Percentiles rank a stretch among this genome's conserved stretches.
These are phyloP conservation scores for Cytospora piceicola DNA, from an alignment of 2,329 filamentous ascomycete species.

Conservation along the genomic window DNA sequence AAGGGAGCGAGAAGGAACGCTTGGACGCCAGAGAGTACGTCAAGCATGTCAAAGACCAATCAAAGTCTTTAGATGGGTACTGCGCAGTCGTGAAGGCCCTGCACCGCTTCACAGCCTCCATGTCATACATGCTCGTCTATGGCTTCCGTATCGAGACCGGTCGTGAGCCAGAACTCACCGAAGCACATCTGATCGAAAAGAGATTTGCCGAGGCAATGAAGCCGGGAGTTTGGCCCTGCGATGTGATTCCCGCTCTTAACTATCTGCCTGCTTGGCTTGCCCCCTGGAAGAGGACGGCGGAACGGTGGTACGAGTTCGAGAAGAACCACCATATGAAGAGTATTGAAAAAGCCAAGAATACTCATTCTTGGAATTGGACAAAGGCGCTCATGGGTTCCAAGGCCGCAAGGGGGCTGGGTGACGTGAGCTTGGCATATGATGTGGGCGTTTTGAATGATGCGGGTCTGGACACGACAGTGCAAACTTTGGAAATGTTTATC, in stretches of 20 bases:
- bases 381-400: conserved; percentile 24
- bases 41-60: conserved; percentile 6
- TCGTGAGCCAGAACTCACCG: conserved; percentile 34
- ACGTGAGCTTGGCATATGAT: conserved; percentile 36
- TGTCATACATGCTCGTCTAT: conserved; percentile 46
- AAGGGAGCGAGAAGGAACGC: not conserved
- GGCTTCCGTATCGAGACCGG: conserved; percentile 42
- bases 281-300: conserved; percentile 28
- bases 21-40: not conserved
- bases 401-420: conserved; percentile 34
- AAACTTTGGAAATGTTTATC: conserved; percentile 35
- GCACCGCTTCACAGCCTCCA: conserved; percentile 44
- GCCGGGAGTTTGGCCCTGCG: conserved; percentile 36
- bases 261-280: conserved; percentile 37
- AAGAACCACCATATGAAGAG: conserved; percentile 11
- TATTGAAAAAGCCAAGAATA: conserved; percentile 33
- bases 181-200: conserved; percentile 1
- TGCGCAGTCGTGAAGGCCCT: conserved; percentile 42
- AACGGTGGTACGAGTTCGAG: conserved; percentile 1
- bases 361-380: conserved; percentile 38
- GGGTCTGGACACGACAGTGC: conserved; percentile 42
- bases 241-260: conserved; percentile 38
- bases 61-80: conserved; percentile 1
- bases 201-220: conserved; percentile 39
- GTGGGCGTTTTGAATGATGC: conserved; percentile 42